Base-by-base conservation (phyloP, 257 asterid species). In the Anisodus acutangulus region DNA sequence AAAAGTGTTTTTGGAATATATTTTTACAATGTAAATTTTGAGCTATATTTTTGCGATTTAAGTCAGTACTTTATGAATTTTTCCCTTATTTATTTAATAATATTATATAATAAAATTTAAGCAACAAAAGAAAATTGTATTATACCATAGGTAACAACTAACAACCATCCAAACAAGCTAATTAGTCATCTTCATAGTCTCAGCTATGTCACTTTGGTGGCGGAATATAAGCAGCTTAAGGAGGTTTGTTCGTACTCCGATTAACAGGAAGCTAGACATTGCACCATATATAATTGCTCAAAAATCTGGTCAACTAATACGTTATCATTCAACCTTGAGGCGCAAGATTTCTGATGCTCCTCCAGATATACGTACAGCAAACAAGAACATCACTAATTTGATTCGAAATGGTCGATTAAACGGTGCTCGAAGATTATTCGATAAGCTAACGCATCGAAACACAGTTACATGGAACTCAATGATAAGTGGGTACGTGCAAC, bases 401-500 rank as follows among this genome's bases (percentile, higher is more conserved):
- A 91, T 92, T 82, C 89, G 89, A 68, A 85, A 64, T 35, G 94
- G 93, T 55, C 89, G 86, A 13, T 86, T 91, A 49, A 88, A 91
- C 16, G 96, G 93, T 47, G 99, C 99, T 0, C 84, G 97, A 80
- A 78, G 71, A 57, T 80, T 90, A 35, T 95, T 95, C 84, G 90
- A 92, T 74, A 45, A 84, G 51, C 49, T 89, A 85, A 76, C 78
- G 19, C 82, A 85, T 35, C 81, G 95, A 86, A 93, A 92, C 74
- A 91, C 91, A 37, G 89, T 93, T 72, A 93, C 99, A 0, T 95
- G 98, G 98, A 95, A 94, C 86, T 90, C 97, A 26, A 91, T 94
- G 95, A 88, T 95, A 54, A 89, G 89, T 10, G 99, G 97, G 5
- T 91, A 90, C 41, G 92, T 92, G 6, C 89, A 78, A 51, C 82